These are phyloP conservation scores for Fusarium guadeloupense DNA, from an alignment of 2,329 filamentous ascomycete species.

Conservation along the genomic window DNA sequence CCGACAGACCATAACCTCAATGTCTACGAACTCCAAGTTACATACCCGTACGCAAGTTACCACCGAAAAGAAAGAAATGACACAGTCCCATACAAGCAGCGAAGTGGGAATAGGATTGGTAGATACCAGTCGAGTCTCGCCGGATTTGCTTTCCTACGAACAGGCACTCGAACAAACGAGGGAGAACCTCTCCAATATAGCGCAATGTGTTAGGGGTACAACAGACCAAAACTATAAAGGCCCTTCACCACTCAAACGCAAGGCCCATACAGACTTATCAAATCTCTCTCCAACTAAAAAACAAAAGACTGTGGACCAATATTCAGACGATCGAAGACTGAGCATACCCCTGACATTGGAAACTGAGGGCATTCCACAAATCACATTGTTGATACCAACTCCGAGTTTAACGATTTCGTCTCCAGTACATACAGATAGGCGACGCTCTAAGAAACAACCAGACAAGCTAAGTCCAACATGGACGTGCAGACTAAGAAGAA, in stretches of 20 bases:
- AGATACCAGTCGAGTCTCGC: not conserved
- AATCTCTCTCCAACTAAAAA: not conserved
- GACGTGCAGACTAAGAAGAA: conserved; percentile 1
- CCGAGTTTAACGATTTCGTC: not conserved
- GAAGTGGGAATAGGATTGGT: not conserved
- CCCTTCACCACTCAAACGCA: not conserved
- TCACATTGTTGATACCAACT: conserved; percentile 20
- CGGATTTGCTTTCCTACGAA: not conserved
- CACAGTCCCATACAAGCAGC: not conserved
- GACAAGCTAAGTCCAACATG: conserved; percentile 13
- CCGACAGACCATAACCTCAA: not conserved
- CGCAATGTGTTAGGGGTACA: not conserved
- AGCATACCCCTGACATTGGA: conserved; percentile 15
- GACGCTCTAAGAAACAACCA: not conserved
- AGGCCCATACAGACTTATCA: not conserved
- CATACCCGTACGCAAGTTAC: not conserved
- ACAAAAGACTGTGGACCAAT: not conserved
- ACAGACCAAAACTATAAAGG: conserved; percentile 7
- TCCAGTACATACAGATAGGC: not conserved
- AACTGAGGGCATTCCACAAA: conserved; percentile 6
- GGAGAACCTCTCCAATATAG: not conserved
- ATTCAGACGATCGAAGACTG: conserved; percentile 4
- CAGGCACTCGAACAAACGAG: not conserved
- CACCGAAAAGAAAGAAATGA: not conserved
- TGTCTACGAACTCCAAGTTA: not conserved